Evolutionary conservation across 768 basidiomycete species (phyloP).

Genomic region (Rhizopogon vinicolor): DNA sequence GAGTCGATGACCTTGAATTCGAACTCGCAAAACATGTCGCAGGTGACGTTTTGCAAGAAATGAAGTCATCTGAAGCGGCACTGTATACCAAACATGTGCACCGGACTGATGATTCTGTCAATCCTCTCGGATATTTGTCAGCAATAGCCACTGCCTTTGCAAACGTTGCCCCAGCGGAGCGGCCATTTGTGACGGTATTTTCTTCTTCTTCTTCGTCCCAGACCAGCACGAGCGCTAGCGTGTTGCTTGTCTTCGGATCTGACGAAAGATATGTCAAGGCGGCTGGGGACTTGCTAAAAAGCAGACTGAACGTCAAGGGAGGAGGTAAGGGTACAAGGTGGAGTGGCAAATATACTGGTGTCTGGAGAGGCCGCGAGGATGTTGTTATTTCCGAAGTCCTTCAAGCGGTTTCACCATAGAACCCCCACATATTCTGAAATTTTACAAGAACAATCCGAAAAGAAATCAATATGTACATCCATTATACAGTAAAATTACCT

Average conservation of each 20-base stretch:
- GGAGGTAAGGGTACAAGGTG: conserved; percentile 74
- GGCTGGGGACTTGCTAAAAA: conserved; percentile 52
- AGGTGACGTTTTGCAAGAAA: conserved; percentile 32
- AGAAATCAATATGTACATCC: not conserved
- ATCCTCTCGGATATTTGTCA: conserved; percentile 56
- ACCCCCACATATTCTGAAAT: conserved; percentile 2
- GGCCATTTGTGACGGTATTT: conserved; percentile 45
- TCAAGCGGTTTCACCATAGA: conserved; percentile 5
- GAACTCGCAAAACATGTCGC: conserved; percentile 57
- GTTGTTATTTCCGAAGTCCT: conserved; percentile 14
- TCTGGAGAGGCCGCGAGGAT: conserved; percentile 22
- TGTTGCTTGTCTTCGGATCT: conserved; percentile 57
- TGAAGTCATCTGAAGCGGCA: conserved; percentile 19
- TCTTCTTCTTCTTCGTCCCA: conserved; percentile 63
- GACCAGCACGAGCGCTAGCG: conserved; percentile 40
- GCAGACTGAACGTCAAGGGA: conserved; percentile 61
- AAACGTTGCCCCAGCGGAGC: conserved; percentile 15
- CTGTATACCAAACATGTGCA: conserved; percentile 49
- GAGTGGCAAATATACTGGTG: conserved; percentile 69
- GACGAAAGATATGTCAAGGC: conserved; percentile 57
- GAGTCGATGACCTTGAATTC: conserved; percentile 61
- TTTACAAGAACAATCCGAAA: conserved; percentile 1
- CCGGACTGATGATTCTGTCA: conserved; percentile 56
- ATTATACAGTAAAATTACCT: not conserved
- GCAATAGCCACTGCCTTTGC: conserved; percentile 48